Base-by-base conservation (phyloP, 306 rosid species). In the Canavalia ensiformis region DNA sequence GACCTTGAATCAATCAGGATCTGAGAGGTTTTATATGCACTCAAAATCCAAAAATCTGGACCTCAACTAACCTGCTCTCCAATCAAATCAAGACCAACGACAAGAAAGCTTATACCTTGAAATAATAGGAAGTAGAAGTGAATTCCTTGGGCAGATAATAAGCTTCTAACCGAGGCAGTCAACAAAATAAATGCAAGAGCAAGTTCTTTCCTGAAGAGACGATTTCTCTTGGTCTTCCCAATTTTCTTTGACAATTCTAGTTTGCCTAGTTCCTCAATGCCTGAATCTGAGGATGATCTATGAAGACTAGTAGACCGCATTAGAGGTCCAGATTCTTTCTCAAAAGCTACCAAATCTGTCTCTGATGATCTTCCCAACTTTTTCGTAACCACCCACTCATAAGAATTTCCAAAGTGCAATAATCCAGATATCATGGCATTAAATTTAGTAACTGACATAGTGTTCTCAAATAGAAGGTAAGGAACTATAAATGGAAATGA, bases 351-450 rank as follows among this genome's bases (percentile, higher is more conserved):
- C 86, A 95, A 84, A 83, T 95, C 98, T 1, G 91, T 84, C 86
- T 93, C 99, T 1, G 99, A 95, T 30, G 99, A 95, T 87, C 99
- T 89, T 85, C 99, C 99, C 80, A 92, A 73, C 67, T 95, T 95
- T 78, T 95, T 95, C 1, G 99, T 95, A 42, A 95, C 99, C 77
- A 95, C 88, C 99, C 99, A 95, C 85, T 95, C 98, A 1, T 95
- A 95, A 37, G 98, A 95, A 84, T 97, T 93, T 78, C 97, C 97
- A 4, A 95, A 87, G 74, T 89, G 98, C 78, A 95, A 88, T 63
- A 95, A 88, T 68, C 99, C 99, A 34, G 97, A 95, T 85, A 95
- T 88, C 98, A 95, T 95, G 86, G 99, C 99, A 88, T 95, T 93
- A 77, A 95, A 95, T 77, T 95, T 95, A 44, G 99, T 95, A 25